Conservation (phyloP, 176 grass and related monocot genomes). For the Musa troglodytarum region DNA sequence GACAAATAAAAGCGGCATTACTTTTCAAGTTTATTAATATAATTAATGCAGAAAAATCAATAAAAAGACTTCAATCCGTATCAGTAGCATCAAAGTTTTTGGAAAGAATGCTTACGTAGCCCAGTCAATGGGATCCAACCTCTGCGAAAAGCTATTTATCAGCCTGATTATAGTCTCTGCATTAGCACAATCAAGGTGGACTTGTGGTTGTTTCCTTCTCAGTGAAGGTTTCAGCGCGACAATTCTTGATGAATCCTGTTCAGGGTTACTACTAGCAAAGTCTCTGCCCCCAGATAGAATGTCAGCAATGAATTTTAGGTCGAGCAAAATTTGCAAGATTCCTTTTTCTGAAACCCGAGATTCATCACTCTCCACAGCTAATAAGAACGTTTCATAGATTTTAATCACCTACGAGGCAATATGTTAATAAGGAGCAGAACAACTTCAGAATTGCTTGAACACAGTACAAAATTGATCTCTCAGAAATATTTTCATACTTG, state of each 20-base stretch:
- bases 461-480: not conserved
- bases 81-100: not conserved
- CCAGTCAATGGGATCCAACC: constrained; percentile 97
- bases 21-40: not conserved
- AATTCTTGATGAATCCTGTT: constrained; percentile 47
- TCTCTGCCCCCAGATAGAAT: constrained; percentile 73
- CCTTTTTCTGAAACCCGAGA: constrained; percentile 78
- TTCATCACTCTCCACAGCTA: constrained; percentile 48
- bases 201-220: constrained; percentile 62
- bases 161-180: constrained; percentile 58
- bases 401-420: constrained; percentile 48
- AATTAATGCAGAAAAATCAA: not conserved
- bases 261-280: constrained; percentile 32
- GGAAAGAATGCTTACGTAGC: constrained; percentile 64
- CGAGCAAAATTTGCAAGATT: constrained; percentile 76
- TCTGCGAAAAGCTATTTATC: constrained; percentile 61
- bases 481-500: not conserved
- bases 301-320: constrained; percentile 79
- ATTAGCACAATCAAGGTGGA: constrained; percentile 46
- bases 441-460: constrained; percentile 21
- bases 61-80: not conserved
- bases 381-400: constrained; percentile 67
- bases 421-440: constrained; percentile 2
- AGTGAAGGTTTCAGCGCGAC: constrained; percentile 42
- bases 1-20: not conserved